Evolutionary conservation across 2,329 filamentous ascomycete genomes (phyloP), one percentile per base, ranked within the genome.

Genomic region (Acephala macrosclerotiorum): DNA sequence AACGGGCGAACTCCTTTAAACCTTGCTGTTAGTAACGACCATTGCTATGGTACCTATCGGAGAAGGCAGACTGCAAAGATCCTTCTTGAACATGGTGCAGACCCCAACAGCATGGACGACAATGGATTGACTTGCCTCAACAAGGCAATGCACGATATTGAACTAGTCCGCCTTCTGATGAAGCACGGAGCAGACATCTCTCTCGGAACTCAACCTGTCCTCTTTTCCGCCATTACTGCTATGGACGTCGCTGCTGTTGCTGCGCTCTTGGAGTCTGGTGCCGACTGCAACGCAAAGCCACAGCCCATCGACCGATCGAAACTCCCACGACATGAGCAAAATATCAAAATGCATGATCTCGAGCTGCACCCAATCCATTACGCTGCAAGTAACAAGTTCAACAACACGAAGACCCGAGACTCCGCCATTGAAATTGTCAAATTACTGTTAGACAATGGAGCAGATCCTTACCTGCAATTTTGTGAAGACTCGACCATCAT

Each of bases 131-230:
- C 58, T 7, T 67, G 71, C 59, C 49, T 73, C 22, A 64, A 68
- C 7, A 65, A 68, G 47, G 40, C 66, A 26, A 69, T 68, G 53
- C 63, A 67, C 20, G 58, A 68, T 56, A 63, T 69, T 18, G 38
- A 57, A 22, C 64, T 70, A 6, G 66, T 68, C 1, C 58, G 69
- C 29, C 65, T 72, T 20, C 67, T 70, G 33, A 63, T 73, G 22
- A 53, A 33, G 60, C 66, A 66, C 70, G 71, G 72, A 26, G 68
- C 55, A 45, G 60, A 68, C 66, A 63, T 65, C 25, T 66, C 38
- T 11, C 8, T 64, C 7, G 66, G 66, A 22, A 38, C 53, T 4
- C 49, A 61, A 6, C 55, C 64, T 12, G 49, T 63, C 6, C 51
- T 69, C 4, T 60, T 64, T 25, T 63, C 67, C 12, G 64, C 61